phyloP scores from a whole-genome alignment of 2,329 filamentous ascomycete species.

The Penicillium sp. region DNA sequence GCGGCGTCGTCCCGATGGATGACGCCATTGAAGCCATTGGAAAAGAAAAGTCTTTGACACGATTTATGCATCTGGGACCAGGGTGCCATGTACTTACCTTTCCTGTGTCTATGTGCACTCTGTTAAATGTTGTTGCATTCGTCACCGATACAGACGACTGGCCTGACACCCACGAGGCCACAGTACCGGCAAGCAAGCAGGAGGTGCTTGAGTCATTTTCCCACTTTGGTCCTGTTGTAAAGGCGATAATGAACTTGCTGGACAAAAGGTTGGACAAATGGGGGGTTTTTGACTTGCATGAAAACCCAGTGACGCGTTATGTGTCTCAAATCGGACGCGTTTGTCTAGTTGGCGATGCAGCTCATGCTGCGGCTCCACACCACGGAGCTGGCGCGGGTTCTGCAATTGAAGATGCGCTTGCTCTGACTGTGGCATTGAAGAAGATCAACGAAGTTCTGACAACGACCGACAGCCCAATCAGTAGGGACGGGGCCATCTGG shows the following conservation, averaged over 20 bases:
- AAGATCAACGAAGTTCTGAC: neutral
- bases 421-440: constrained; percentile 13
- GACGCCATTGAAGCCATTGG: neutral
- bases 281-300: constrained; percentile 14
- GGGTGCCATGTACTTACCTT: constrained; percentile 3
- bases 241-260: neutral
- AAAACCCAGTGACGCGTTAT: neutral
- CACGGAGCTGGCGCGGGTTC: constrained; percentile 30
- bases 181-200: neutral
- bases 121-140: constrained; percentile 30
- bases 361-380: constrained; percentile 30
- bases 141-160: constrained; percentile 22
- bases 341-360: constrained; percentile 29
- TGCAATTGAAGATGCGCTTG: constrained; percentile 30
- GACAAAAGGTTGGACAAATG: constrained; percentile 15
- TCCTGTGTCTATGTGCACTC: constrained; percentile 21
- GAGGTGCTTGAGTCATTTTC: neutral
- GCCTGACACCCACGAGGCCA: neutral
- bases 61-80: neutral
- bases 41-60: neutral
- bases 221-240: neutral
- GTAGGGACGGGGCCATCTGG: neutral
- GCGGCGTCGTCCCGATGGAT: neutral
- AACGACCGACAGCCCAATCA: neutral
- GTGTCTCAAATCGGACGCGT: constrained; percentile 9